Conservation (phyloP, 805 yeast species). For the Lachancea thermotolerans region DNA sequence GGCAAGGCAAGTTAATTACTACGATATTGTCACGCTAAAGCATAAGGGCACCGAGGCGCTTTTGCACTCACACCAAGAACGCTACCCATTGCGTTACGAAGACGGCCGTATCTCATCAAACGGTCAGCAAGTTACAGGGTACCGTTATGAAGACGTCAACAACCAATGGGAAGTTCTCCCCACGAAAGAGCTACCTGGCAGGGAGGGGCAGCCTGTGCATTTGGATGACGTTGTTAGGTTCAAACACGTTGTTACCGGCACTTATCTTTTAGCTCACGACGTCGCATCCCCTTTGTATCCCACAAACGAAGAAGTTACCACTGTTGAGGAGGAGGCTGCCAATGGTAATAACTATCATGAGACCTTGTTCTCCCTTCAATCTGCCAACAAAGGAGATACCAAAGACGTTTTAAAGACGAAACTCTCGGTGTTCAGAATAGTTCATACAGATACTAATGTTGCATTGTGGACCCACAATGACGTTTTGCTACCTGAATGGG, state of each 20-base stretch:
- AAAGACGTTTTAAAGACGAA: conserved; percentile 52
- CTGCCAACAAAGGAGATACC: conserved; percentile 45
- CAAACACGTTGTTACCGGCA: conserved; percentile 73
- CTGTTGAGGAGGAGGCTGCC: conserved; percentile 57
- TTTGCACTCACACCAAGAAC: conserved; percentile 72
- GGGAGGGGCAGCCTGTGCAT: conserved; percentile 43
- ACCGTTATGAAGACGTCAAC: conserved; percentile 47
- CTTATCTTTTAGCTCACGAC: conserved; percentile 81
- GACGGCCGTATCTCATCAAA: conserved; percentile 94
- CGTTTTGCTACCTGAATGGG: conserved; percentile 90
- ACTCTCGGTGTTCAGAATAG: conserved; percentile 57
- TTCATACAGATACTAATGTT: conserved; percentile 83
- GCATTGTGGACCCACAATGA: conserved; percentile 93
- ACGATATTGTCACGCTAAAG: conserved; percentile 68
- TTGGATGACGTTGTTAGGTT: conserved; percentile 75
- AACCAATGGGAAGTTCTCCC: conserved; percentile 88
- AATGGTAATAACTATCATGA: conserved; percentile 51
- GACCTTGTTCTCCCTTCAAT: conserved; percentile 71
- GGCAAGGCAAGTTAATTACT: conserved; percentile 65
- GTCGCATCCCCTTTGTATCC: conserved; percentile 91
- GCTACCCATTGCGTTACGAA: conserved; percentile 87
- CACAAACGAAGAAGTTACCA: conserved; percentile 90
- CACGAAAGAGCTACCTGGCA: conserved; percentile 37
- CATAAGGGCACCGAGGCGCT: conserved; percentile 75
- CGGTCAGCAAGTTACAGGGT: conserved; percentile 89